Conservation (phyloP, 2,329 filamentous ascomycete species). For the Cladosporium oxysporum region DNA sequence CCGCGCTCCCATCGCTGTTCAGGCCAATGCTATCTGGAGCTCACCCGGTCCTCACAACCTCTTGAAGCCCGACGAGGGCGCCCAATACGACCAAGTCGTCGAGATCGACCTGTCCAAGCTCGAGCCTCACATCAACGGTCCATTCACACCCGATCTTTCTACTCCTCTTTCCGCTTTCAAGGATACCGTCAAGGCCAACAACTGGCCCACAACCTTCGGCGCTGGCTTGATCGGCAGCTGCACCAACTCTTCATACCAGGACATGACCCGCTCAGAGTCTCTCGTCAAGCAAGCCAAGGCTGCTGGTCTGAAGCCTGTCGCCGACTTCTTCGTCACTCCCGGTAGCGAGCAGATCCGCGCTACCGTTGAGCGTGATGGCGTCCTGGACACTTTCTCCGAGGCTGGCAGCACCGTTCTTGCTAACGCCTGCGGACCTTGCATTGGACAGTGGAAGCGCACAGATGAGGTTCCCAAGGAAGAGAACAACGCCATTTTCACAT, state of each 20-base stretch:
- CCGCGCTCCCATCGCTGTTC: slow-evolving; percentile 67
- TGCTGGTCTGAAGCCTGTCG: slow-evolving; percentile 85
- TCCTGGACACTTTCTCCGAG: slow-evolving; percentile 78
- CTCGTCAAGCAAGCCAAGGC: slow-evolving; percentile 87
- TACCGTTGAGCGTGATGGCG: slow-evolving; percentile 85
- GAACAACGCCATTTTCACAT: slow-evolving; percentile 90
- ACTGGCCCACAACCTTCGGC: slow-evolving; percentile 88
- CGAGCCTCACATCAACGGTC: slow-evolving; percentile 95
- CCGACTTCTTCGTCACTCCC: slow-evolving; percentile 93
- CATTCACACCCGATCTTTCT: slow-evolving; percentile 92
- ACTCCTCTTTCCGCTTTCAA: slow-evolving; percentile 91
- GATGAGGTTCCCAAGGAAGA: slow-evolving; percentile 84
- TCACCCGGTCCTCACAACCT: slow-evolving; percentile 61
- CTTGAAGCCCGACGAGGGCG: slow-evolving; percentile 75
- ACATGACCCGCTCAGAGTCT: slow-evolving; percentile 94
- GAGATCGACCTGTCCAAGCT: slow-evolving; percentile 86
- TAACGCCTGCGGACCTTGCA: slow-evolving; percentile 79
- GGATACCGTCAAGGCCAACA: slow-evolving; percentile 75
- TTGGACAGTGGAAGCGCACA: slow-evolving; percentile 92
- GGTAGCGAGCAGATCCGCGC: slow-evolving; percentile 96
- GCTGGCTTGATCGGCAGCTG: slow-evolving; percentile 96
- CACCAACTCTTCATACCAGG: slow-evolving; percentile 98
- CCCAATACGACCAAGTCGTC: slow-evolving; percentile 87
- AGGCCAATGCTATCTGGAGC: slow-evolving; percentile 63
- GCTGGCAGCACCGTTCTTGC: slow-evolving; percentile 89